These are phyloP conservation scores for Stagonosporopsis cucurbitacearum DNA, from an alignment of 2,329 filamentous ascomycete genomes.

Conservation along the genomic window DNA sequence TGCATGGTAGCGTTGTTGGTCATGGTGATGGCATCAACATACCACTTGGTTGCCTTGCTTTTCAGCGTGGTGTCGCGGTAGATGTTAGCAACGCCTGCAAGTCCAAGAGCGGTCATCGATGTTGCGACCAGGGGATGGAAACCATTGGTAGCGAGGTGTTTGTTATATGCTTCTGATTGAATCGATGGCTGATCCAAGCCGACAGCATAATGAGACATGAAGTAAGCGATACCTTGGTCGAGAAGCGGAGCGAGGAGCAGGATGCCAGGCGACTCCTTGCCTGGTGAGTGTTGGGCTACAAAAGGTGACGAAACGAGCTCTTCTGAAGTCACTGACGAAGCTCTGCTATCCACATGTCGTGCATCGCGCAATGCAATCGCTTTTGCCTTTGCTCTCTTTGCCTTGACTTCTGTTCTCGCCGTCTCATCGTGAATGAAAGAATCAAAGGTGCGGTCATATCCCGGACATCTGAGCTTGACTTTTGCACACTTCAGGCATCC, in stretches of 20 bases:
- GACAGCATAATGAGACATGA: conserved; percentile 37
- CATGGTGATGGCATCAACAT: conserved; percentile 40
- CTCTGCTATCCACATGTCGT: background rate
- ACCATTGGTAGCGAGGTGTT: conserved; percentile 37
- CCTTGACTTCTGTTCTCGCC: conserved; percentile 33
- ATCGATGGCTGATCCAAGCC: conserved; percentile 40
- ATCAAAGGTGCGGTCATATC: conserved; percentile 40
- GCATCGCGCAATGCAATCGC: conserved; percentile 36
- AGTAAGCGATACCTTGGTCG: conserved; percentile 44
- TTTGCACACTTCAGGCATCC: conserved; percentile 39
- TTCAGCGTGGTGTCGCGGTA: conserved; percentile 35
- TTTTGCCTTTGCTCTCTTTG: conserved; percentile 39
- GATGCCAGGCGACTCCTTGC: conserved; percentile 8
- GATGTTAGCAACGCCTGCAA: conserved; percentile 42
- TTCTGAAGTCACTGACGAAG: background rate
- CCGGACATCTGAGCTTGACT: conserved; percentile 35
- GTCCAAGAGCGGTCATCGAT: conserved; percentile 45
- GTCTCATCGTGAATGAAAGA: conserved; percentile 44
- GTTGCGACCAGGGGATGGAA: conserved; percentile 44
- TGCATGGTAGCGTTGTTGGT: conserved; percentile 40
- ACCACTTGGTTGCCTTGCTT: conserved; percentile 39
- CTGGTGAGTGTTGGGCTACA: conserved; percentile 8
- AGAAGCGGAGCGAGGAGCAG: conserved; percentile 32
- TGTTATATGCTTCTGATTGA: conserved; percentile 29
- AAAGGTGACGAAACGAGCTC: background rate